phyloP scores from a whole-genome alignment of 768 basidiomycete genomes.

The Dendrothele bispora region DNA sequence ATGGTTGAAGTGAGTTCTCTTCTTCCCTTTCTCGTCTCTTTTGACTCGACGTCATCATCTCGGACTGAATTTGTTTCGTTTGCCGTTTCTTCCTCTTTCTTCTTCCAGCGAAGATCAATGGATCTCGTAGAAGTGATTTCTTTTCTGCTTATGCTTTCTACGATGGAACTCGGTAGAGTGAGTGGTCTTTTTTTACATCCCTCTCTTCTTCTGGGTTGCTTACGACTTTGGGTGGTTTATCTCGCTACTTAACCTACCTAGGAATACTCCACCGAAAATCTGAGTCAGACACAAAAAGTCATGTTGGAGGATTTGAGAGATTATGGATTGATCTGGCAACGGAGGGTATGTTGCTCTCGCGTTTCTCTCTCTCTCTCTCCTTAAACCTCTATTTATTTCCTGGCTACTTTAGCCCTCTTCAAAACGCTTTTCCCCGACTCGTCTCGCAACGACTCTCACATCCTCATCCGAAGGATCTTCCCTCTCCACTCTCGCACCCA shows the following conservation, averaged over 20 bases:
- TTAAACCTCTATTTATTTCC: slow-evolving; percentile 17
- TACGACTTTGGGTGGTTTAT: neutral
- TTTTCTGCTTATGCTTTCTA: slow-evolving; percentile 96
- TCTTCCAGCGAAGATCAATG: slow-evolving; percentile 74
- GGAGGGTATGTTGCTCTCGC: slow-evolving; percentile 50
- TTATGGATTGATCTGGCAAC: slow-evolving; percentile 92
- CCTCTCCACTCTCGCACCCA: slow-evolving; percentile 65
- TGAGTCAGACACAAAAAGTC: slow-evolving; percentile 77
- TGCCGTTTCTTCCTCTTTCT: neutral
- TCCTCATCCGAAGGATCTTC: slow-evolving; percentile 88
- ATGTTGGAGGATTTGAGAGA: slow-evolving; percentile 92
- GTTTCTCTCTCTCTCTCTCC: slow-evolving; percentile 15
- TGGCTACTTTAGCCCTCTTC: slow-evolving; percentile 53
- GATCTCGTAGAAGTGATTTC: slow-evolving; percentile 92
- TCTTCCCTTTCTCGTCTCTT: slow-evolving; percentile 14
- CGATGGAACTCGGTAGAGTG: slow-evolving; percentile 91
- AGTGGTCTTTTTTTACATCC: slow-evolving; percentile 19
- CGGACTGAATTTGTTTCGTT: no score
- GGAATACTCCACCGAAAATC: slow-evolving; percentile 87
- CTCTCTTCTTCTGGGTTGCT: slow-evolving; percentile 6
- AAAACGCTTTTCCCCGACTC: slow-evolving; percentile 89
- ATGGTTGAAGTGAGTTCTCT: slow-evolving; percentile 70
- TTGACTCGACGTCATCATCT: slow-evolving; percentile 14
- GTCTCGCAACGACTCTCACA: slow-evolving; percentile 91
- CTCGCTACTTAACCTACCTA: no score